phyloP scores from a whole-genome alignment of 1,284 basidiomycete genomes.

The Irpex lacteus region DNA sequence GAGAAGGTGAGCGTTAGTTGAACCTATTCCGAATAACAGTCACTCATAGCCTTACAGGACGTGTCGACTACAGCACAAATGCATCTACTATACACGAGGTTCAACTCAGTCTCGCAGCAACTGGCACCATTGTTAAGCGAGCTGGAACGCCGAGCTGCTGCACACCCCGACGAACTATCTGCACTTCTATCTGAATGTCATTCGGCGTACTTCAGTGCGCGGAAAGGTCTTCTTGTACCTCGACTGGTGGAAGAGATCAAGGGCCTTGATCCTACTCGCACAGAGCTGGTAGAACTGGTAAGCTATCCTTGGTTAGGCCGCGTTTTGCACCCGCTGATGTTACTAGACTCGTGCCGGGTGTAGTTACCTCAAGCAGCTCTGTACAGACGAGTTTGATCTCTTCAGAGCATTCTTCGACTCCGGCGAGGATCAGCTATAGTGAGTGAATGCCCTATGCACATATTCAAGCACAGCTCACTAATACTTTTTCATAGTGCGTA shows the following conservation, averaged over 20 bases:
- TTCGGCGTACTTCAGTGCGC: constrained; percentile 71
- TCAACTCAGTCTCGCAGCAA: constrained; percentile 67
- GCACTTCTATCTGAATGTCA: constrained; percentile 84
- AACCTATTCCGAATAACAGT: constrained; percentile 1
- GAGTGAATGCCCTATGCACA: constrained; percentile 30
- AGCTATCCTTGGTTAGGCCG: constrained; percentile 22
- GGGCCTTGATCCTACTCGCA: constrained; percentile 71
- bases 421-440: constrained; percentile 85
- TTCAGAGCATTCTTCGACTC: constrained; percentile 85
- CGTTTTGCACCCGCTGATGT: neutral
- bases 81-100: constrained; percentile 88
- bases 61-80: constrained; percentile 79
- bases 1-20: constrained; percentile 58
- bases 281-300: constrained; percentile 85
- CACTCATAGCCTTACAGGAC: constrained; percentile 43
- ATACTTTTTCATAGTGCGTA: constrained; percentile 57
- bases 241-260: constrained; percentile 78
- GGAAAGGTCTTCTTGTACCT: constrained; percentile 69
- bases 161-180: constrained; percentile 76
- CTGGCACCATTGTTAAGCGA: constrained; percentile 79
- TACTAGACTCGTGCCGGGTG: constrained; percentile 82
- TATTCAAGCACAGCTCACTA: neutral
- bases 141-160: constrained; percentile 72
- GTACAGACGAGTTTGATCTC: constrained; percentile 83
- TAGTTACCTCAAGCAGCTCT: constrained; percentile 86